Evolutionary conservation across 108 stramenopile species (phyloP), one percentile per base, ranked within the genome.

Genomic region (Cyclotella kingstonii): DNA sequence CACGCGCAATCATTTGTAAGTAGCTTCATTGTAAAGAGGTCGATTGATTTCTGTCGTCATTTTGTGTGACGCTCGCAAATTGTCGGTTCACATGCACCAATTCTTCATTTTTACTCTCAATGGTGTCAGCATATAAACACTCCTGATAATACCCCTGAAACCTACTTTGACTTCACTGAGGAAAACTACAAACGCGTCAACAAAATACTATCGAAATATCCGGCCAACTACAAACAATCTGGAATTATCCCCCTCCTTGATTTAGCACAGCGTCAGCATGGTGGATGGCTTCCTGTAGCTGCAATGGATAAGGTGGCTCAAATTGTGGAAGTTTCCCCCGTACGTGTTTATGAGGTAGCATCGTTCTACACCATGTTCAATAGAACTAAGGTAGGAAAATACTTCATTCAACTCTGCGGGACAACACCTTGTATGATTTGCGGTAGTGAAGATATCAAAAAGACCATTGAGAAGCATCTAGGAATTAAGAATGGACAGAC

Each of bases 381-480:
- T 77, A 81, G 99, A 18, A 90, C 91, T 54, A 95, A 95, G 71
- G 96, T 98, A n/a, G 99, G 99, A 51, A 98, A 98, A 83, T 98
- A 98, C 82, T 99, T 99, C 78, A 96, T 99, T 61, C 98, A 99
- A 89, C 88, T 99, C 8, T 99, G 99, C 62, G 99, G 99, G 36
- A 99, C 99, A 10, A 99, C 99, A 21, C 99, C 99, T 25, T 99
- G 99, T 83, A 99, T 99, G 99, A 97, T 98, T 67, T 96, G 95
- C 68, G 99, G 99, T 35, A 75, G 85, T 34, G 95, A 97, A 74
- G 97, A 98, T 64, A 99, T 99, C 68, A 97, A 95, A 81, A 77
- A 90, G 69, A 96, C 98, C 66, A 99, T 99, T 72, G 84, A 89
- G 71, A 82, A 96, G 34, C 86, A 98, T 68, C 81, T 98, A 70